Conservation (phyloP, 2,329 filamentous ascomycete genomes). For the Colletotrichum costaricense region DNA sequence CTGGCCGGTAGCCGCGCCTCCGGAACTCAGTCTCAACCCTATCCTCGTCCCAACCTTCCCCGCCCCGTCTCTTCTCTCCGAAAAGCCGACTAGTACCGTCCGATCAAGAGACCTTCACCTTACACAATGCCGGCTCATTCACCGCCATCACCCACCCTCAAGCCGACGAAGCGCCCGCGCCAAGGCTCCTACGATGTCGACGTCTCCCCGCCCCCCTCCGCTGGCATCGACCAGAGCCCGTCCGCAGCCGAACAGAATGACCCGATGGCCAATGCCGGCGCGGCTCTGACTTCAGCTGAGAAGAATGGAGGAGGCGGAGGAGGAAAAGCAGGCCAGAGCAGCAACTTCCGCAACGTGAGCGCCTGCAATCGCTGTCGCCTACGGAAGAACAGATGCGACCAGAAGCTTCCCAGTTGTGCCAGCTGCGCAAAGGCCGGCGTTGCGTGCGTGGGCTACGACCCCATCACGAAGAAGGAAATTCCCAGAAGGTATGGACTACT, state of each 20-base stretch:
- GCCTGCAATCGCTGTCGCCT: slow-evolving; percentile 93
- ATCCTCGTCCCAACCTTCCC: background rate
- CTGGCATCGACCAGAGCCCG: slow-evolving; percentile 51
- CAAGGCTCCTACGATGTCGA: slow-evolving; percentile 61
- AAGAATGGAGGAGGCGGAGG: slow-evolving; percentile 33
- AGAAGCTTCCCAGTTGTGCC: slow-evolving; percentile 89
- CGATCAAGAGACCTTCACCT: background rate
- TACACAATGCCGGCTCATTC: slow-evolving; percentile 57
- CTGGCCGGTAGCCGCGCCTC: background rate
- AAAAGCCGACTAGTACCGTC: background rate
- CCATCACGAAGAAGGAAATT: slow-evolving; percentile 95
- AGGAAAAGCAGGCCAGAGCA: slow-evolving; percentile 67
- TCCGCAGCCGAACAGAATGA: slow-evolving; percentile 42
- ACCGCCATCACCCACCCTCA: slow-evolving; percentile 61
- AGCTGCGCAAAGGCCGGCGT: slow-evolving; percentile 94
- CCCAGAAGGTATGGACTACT: slow-evolving; percentile 81
- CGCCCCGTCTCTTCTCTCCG: background rate
- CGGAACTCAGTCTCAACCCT: background rate
- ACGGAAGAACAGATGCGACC: slow-evolving; percentile 95
- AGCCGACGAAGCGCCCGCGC: slow-evolving; percentile 68
- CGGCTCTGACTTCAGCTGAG: slow-evolving; percentile 42
- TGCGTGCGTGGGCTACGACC: slow-evolving; percentile 94
- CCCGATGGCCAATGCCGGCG: slow-evolving; percentile 39
- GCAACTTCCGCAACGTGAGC: slow-evolving; percentile 86
- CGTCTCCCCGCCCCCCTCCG: slow-evolving; percentile 50